Evolutionary conservation across 148 eudicot species (phyloP), one percentile per base, ranked within the genome.

Genomic region (Silene latifolia): DNA sequence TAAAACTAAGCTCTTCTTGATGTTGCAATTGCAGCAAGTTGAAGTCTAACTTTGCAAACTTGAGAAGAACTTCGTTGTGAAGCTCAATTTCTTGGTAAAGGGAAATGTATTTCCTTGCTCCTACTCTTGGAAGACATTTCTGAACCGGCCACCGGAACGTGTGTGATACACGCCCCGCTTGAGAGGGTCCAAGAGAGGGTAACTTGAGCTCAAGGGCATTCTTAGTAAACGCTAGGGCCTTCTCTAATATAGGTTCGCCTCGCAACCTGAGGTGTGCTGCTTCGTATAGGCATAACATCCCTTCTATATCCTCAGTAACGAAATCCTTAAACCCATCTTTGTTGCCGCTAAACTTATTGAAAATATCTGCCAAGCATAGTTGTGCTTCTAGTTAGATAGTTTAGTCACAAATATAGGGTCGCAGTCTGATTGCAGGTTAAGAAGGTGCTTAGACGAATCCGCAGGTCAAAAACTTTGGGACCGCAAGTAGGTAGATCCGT

Each of bases 11-110:
- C 65, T 89, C 88, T 67, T 61, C 53, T 19, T 72, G 74, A 73
- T 87, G 85, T 51, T 77, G 4, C 8, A 65, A 29, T 63, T 89
- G 90, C 56, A 87, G 67, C 20, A 75, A 39, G 73, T 85, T 85
- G 68, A 87, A 89, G 69, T 87, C 87, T 23, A 80, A 51, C 53
- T 87, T 87, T 5, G 88, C 85, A 10, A 89, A 80, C 27, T 5
- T 64, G 12, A 88, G 75, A 8, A 88, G 27, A 3, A 8, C 14
- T 35, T 73, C 8, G 65, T 77, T 47, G 59, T 76, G 82, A 8
- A 65, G 60, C 53, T 80, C 76, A 4, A 74, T 71, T 12, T 77
- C 14, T 15, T 82, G 77, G 20, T 83, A 87, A 61, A 83, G n/a
- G 3, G 85, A 47, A 0, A 89, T 84, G 20, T 78, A 80, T 21